Evolutionary conservation across 2,329 filamentous ascomycete genomes (phyloP).

Genomic region (Fusarium coicis): DNA sequence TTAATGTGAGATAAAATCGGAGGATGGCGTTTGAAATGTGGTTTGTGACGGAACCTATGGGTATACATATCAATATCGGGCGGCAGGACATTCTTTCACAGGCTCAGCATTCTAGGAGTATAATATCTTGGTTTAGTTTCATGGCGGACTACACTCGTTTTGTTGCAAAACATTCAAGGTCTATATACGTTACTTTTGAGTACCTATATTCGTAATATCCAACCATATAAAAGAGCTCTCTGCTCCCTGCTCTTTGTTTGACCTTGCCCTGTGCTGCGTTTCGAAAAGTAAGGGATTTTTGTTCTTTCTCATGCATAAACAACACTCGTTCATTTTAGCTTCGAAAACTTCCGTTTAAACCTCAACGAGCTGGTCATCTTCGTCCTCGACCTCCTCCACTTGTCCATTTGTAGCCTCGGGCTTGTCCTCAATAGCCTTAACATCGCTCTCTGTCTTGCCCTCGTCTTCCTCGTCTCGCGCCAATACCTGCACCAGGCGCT

Average conservation of each 20-base stretch:
- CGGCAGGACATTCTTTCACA: constrained; percentile 33
- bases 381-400: constrained; percentile 59
- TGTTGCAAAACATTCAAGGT: constrained; percentile 18
- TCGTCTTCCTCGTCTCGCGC: constrained; percentile 78
- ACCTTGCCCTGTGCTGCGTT: not conserved
- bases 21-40: constrained; percentile 32
- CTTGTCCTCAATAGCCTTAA: constrained; percentile 49
- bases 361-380: constrained; percentile 66
- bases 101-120: constrained; percentile 16
- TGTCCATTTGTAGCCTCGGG: constrained; percentile 53
- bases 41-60: not conserved
- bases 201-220: constrained; percentile 15
- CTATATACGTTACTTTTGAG: constrained; percentile 31
- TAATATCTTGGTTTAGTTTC: constrained; percentile 3
- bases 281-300: not conserved
- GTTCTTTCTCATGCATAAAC: not conserved
- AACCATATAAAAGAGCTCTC: not conserved
- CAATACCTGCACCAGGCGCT: constrained; percentile 88
- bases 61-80: not conserved
- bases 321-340: no score
- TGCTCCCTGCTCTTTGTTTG: not conserved
- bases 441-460: constrained; percentile 48
- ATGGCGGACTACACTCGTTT: constrained; percentile 25
- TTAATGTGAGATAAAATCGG: not conserved
- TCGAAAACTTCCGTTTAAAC: constrained; percentile 51